Evolutionary conservation across 768 basidiomycete species (phyloP).

Genomic region (Hericium erinaceus): DNA sequence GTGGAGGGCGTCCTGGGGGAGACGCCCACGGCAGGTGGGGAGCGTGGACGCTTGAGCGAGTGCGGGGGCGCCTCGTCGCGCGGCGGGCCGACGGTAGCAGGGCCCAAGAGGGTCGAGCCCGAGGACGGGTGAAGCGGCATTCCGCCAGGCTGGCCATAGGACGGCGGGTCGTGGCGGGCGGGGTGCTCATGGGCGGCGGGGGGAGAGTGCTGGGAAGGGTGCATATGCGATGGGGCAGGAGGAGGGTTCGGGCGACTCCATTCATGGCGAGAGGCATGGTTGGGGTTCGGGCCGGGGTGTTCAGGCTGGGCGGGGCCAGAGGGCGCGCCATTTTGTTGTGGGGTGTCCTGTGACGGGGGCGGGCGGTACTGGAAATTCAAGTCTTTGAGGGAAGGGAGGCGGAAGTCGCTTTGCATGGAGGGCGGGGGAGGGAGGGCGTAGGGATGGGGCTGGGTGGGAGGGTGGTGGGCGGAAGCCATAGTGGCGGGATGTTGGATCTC

Average conservation of each 20-base stretch:
- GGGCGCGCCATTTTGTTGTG: slow-evolving; percentile 10
- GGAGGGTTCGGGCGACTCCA: slow-evolving; percentile 14
- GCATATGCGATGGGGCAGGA: slow-evolving; percentile 10
- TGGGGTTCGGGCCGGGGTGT: slow-evolving; percentile 19
- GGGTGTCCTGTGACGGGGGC: slow-evolving; percentile 25
- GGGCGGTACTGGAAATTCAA: slow-evolving; percentile 49
- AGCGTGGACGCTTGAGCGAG: slow-evolving; percentile 32
- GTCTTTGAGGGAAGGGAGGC: slow-evolving; percentile 66
- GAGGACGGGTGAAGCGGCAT: slow-evolving; percentile 8
- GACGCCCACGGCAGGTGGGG: slow-evolving; percentile 25
- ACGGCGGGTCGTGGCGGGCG: slow-evolving; percentile 28
- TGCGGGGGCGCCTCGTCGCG: slow-evolving; percentile 2
- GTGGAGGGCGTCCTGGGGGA: slow-evolving; percentile 22
- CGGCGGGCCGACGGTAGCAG: slow-evolving; percentile 25
- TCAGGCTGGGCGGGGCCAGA: slow-evolving; percentile 23
- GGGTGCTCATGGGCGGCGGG: slow-evolving; percentile 14
- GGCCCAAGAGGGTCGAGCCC: slow-evolving; percentile 17
- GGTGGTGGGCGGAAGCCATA: slow-evolving; percentile 46
- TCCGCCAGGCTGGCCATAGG: slow-evolving; percentile 29
- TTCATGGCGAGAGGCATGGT: slow-evolving; percentile 27
- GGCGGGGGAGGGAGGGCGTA: slow-evolving; percentile 28
- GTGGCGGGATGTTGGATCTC: slow-evolving; percentile 20
- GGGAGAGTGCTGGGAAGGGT: slow-evolving; percentile 15
- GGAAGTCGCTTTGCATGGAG: slow-evolving; percentile 35
- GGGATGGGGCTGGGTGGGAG: slow-evolving; percentile 20